Evolutionary conservation across 108 stramenopile species (phyloP), one percentile per base, ranked within the genome.

Genomic region (Nitzschia putrida): DNA sequence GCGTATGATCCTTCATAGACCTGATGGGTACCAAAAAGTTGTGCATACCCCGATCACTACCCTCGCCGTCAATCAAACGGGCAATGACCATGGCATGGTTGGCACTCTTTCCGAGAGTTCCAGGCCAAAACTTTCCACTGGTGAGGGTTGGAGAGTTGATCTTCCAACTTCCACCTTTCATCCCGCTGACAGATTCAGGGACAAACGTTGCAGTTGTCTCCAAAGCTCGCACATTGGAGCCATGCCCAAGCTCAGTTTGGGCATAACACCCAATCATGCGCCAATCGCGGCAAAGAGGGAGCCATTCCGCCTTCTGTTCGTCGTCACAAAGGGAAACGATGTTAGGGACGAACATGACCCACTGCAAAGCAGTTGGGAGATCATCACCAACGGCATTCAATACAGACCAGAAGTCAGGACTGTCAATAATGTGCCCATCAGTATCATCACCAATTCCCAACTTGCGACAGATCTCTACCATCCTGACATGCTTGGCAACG

Each of bases 1-100:
- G 69, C 0, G 83, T 78, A 75, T 90, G 88, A 72, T 83, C 71
- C 20, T 95, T 83, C 73, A 92, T 84, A 53, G 83, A 84, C 5
- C 97, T 87, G 1, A 97, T 45, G 8, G 88, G 98, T 10, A 98
- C 97, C 25, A 98, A 72, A 71, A 98, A 98, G 71, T 95, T 96
- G 76, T 97, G 96, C 47, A 96, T 89, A 21, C 98, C 98, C 22
- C 80, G 82, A 72, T 83, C 80, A 23, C 74, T 71, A 16, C 92
- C 94, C 8, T 85, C 57, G 0, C 91, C 95, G 71, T 96, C 93
- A 57, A 99, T 92, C 24, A 97, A 79, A 25, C 87, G 95, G 11
- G 98, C 98, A 74, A 97, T 97, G 18, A 99, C 96, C 89, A 97
- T 96, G 59, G 96, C 96, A 67, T 97, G 95, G 89, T 99, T 72